These are phyloP conservation scores for Syzygium syzygioides DNA, from an alignment of 441 rosid species.

Conservation along the genomic window DNA sequence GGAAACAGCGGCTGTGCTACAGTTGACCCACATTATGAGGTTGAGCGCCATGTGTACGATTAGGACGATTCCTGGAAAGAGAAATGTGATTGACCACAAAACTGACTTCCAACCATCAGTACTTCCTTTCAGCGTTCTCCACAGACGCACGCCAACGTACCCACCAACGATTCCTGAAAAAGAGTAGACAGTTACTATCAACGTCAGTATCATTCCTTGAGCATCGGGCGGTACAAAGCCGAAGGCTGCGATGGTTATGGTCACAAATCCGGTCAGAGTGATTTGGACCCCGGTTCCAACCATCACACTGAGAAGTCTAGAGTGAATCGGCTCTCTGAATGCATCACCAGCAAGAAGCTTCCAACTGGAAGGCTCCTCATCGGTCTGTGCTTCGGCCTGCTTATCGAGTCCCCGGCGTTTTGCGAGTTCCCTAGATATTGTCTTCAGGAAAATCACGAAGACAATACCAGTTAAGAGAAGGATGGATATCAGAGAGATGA, in stretches of 20 bases:
- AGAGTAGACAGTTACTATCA: not conserved
- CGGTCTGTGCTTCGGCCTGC: not conserved
- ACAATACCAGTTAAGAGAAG: not conserved
- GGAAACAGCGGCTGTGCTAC: not conserved
- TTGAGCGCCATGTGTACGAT: not conserved
- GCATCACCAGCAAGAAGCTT: not conserved
- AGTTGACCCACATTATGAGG: not conserved
- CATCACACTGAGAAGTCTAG: conserved; percentile 7
- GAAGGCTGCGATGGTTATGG: not conserved
- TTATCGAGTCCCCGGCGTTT: not conserved
- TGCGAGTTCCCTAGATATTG: not conserved
- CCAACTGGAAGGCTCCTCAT: not conserved
- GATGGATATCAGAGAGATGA: not conserved
- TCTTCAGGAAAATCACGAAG: not conserved
- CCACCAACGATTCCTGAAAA: not conserved
- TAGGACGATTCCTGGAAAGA: conserved; percentile 1
- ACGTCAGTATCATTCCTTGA: not conserved
- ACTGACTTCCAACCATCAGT: not conserved
- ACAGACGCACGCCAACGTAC: not conserved
- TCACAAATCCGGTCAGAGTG: not conserved
- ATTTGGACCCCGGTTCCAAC: conserved; percentile 9
- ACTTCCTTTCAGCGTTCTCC: not conserved
- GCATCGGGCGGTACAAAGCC: not conserved
- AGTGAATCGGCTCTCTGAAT: not conserved
- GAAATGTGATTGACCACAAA: not conserved